Evolutionary conservation across 2,329 filamentous ascomycete genomes (phyloP).

Genomic region (Stachybotrys elegans): DNA sequence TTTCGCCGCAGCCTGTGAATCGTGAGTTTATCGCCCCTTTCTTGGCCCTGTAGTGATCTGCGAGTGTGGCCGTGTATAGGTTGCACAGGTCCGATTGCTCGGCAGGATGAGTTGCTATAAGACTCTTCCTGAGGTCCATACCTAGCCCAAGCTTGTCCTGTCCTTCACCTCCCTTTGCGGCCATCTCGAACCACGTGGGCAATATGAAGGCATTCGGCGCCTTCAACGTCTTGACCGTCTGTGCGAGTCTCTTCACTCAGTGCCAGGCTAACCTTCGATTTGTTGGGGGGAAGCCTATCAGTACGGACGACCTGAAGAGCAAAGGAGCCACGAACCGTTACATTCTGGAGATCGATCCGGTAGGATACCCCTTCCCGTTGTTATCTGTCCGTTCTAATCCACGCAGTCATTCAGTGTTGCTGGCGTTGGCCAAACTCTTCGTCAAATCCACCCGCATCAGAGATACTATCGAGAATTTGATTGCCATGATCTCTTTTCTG

Average conservation of each 20-base stretch:
- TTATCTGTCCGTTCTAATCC: neutral
- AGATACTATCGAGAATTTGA: conserved; percentile 23
- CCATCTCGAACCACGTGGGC: too few relatives aligned
- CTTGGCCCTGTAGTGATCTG: too few relatives aligned
- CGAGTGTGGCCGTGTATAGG: too few relatives aligned
- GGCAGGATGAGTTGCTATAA: too few relatives aligned
- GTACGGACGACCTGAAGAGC: neutral
- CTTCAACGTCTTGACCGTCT: neutral
- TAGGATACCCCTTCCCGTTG: neutral
- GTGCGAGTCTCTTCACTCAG: too few relatives aligned
- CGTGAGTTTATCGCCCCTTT: too few relatives aligned
- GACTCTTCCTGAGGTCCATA: too few relatives aligned
- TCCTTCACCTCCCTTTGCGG: too few relatives aligned
- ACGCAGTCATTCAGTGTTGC: conserved; percentile 10
- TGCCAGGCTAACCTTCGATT: too few relatives aligned
- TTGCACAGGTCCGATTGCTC: too few relatives aligned
- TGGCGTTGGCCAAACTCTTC: conserved; percentile 17
- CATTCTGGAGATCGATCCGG: conserved; percentile 15
- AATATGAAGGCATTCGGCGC: neutral
- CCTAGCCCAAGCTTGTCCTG: too few relatives aligned
- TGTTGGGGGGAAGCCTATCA: neutral
- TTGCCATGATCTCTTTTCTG: conserved; percentile 29
- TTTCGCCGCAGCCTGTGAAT: too few relatives aligned
- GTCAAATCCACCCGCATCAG: conserved; percentile 9
- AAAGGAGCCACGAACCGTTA: conserved; percentile 14